These are phyloP conservation scores for Cardamine resedifolia DNA, from an alignment of 345 rosid species.

Conservation along the genomic window DNA sequence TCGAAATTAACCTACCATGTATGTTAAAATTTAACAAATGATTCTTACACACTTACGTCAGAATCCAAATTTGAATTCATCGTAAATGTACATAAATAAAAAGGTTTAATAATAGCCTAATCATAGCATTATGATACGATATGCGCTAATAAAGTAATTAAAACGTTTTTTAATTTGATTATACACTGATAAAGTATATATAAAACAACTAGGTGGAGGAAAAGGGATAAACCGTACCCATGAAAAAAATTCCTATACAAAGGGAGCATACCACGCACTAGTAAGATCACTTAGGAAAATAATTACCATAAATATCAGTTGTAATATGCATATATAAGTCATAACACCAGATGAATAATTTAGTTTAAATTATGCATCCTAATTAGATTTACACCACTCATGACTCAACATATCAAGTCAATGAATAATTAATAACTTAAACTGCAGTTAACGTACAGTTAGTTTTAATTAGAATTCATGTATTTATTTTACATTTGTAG, in stretches of 20 bases:
- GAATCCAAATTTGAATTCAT: slow-evolving; percentile 20
- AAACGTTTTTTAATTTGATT: slow-evolving; percentile 15
- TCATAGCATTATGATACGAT: slow-evolving; percentile 33
- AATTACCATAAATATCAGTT: neutral
- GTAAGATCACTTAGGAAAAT: neutral
- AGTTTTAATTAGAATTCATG: neutral
- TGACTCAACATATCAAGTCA: neutral
- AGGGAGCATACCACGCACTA: neutral
- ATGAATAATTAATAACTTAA: neutral
- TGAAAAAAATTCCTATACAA: neutral
- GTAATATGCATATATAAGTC: neutral
- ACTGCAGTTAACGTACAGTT: neutral
- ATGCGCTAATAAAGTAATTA: slow-evolving; percentile 16
- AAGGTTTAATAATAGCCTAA: slow-evolving; percentile 25
- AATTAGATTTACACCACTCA: neutral
- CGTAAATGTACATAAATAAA: neutral
- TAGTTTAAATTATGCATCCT: neutral
- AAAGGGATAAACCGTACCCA: slow-evolving; percentile 9
- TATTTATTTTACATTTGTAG: neutral
- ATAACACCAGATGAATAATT: neutral
- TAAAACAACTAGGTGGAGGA: slow-evolving; percentile 9
- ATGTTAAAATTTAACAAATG: neutral
- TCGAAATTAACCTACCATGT: neutral
- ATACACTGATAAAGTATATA: slow-evolving; percentile 20
- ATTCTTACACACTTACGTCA: neutral